Base-by-base conservation (phyloP, 73 alveolate species). In the Blepharisma stoltei region DNA sequence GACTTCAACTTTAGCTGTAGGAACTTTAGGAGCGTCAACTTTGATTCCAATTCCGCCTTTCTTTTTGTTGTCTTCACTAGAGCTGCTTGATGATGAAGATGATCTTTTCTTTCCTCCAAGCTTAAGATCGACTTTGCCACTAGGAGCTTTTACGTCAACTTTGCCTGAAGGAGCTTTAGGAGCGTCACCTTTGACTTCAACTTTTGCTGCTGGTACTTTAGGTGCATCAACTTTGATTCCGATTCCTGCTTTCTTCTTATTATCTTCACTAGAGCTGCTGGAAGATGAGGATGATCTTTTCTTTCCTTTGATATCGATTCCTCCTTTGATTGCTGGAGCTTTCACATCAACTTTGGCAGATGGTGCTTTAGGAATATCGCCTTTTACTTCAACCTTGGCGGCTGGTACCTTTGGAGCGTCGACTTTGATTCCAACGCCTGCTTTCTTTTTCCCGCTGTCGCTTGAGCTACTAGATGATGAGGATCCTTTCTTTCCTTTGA, bases 321-420 rank as follows among this genome's bases (percentile, higher is more conserved):
- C 41, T 32, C 41, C 41, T 20, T 25, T 60, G 5, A 60, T 25
- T 60, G 14, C 23, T 1, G 66, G 66, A 52, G 66, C 23, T 52
- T 52, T 52, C 5, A 52, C 23, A 60, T 60, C 73, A 60, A 25
- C 73, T 60, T 60, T 60, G 0, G 3, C 73, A 60, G 73, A 8
- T 9, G 73, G 73, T 0, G 23, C 73, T 25, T 14, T 60, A 18
- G 46, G 49, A 1, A 3, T 32, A 0, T 32, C 41, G 41, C 41
- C 41, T 32, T 32, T 32, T 32, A 32, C 41, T 1, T 32, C 41
- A 32, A 32, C 41, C 3, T 32, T 32, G 0, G 41, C 5, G 3
- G 41, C 41, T 32, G 41, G 41, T 0, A 32, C 41, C 3, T 32
- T 32, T 1, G 41, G 41, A 32, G 41, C 41, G 41, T 32, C 41